Base-by-base conservation (phyloP, 164 flowering plant species). In the Houttuynia cordata region DNA sequence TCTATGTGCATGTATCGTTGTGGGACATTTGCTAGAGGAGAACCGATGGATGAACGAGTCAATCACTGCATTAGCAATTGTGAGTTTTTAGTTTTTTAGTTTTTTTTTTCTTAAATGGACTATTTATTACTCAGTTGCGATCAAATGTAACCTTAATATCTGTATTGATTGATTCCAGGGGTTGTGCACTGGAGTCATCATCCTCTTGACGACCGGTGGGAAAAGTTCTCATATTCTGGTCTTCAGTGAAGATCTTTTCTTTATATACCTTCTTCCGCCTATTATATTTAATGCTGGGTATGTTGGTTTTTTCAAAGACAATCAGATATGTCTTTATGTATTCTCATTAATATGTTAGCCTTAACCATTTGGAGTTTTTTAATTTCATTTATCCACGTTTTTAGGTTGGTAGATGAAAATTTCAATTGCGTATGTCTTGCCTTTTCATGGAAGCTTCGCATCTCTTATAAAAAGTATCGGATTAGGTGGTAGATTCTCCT, bases 41-140 rank as follows among this genome's bases (percentile, higher is more conserved):
- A 79, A 68, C 52, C 78, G 95, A 37, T 90, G 95, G 95, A 85
- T 90, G 80, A 90, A 87, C 62, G 94, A 90, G 66, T 87, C 97
- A 10, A 85, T 84, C 40, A 90, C 95, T 0, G 97, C 97, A 21
- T 81, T 90, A 8, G 70, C 74, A 8, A 80, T 87, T 61, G 97
- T 90, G 64, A 78, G 90, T 76, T 24, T 61, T n/a, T 20, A 18
- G 10, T 45, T 22, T 23, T 8, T 45, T 3, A n/a, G n/a, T n/a
- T n/a, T n/a, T n/a, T n/a, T n/a, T n/a, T n/a, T n/a, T n/a, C n/a
- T n/a, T n/a, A n/a, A n/a, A n/a, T n/a, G n/a, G n/a, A n/a, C n/a
- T 45, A 17, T 45, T 41, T 41, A 8, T 41, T 41, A 9, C 13
- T 2, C 0, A 9, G 8, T 9, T 2, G 6, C 13, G 45, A 8